Percentiles rank a stretch among this genome's conserved stretches.
phyloP scores from a whole-genome alignment of 805 yeast species.

The Suhomyces faveliae region DNA sequence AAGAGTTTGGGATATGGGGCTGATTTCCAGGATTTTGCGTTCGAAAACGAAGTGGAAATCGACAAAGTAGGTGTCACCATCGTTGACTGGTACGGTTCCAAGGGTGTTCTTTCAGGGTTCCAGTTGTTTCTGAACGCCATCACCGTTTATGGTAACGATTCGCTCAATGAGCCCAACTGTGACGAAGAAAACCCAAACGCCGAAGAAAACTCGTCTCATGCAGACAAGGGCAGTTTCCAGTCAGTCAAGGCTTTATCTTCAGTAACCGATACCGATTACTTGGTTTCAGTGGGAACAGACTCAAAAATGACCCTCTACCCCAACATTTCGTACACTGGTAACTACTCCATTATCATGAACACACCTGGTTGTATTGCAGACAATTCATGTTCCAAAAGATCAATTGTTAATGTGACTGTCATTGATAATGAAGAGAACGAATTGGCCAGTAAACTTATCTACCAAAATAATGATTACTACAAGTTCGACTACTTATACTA shows the following conservation, averaged over 20 bases:
- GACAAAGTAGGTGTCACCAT: constrained; percentile 62
- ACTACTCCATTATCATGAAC: constrained; percentile 66
- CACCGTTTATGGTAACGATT: constrained; percentile 69
- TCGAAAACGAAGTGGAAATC: constrained; percentile 66
- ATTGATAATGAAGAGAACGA: constrained; percentile 46
- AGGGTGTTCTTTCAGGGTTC: constrained; percentile 70
- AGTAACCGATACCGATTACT: constrained; percentile 29
- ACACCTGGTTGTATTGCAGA: constrained; percentile 87
- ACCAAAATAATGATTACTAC: constrained; percentile 75
- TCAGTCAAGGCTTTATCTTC: constrained; percentile 25
- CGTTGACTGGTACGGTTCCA: constrained; percentile 63
- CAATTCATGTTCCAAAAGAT: constrained; percentile 65
- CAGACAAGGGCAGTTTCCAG: constrained; percentile 29
- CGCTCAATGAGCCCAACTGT: constrained; percentile 69
- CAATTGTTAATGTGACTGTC: constrained; percentile 75
- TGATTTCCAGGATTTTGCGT: constrained; percentile 77
- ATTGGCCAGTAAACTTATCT: constrained; percentile 48
- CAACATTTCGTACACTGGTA: constrained; percentile 68
- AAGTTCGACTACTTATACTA: constrained; percentile 77
- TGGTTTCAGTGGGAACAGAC: constrained; percentile 27
- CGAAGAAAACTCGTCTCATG: constrained; percentile 23
- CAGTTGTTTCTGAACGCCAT: constrained; percentile 64
- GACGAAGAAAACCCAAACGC: constrained; percentile 23
- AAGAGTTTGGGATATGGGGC: constrained; percentile 43
- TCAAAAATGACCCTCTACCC: constrained; percentile 55